Percentiles rank a stretch among this genome's conserved stretches.
Evolutionary conservation across 2,329 filamentous ascomycete species (phyloP).

Genomic region (Sporothrix schenckii): DNA sequence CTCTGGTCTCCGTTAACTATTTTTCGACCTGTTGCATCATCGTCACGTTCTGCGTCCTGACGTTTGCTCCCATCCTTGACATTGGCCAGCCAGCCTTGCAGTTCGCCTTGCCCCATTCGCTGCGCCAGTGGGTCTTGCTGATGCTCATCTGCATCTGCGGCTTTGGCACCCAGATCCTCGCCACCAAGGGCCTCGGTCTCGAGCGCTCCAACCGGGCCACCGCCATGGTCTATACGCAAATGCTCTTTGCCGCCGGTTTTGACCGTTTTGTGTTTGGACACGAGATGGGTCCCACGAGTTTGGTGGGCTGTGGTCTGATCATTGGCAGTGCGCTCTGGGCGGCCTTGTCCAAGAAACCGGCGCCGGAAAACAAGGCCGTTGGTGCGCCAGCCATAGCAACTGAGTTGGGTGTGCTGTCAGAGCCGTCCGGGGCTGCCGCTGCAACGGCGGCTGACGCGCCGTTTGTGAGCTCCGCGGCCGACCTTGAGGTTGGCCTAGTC

Average conservation of each 20-base stretch:
- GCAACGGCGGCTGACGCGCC: conserved; percentile 32
- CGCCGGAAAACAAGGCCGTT: conserved; percentile 35
- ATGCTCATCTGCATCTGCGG: conserved; percentile 71
- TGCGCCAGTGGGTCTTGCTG: conserved; percentile 67
- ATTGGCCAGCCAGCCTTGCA: conserved; percentile 52
- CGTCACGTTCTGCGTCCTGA: conserved; percentile 65
- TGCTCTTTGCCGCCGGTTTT: conserved; percentile 58
- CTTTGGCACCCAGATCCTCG: conserved; percentile 83
- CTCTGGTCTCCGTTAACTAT: conserved; percentile 84
- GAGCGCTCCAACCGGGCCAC: conserved; percentile 64
- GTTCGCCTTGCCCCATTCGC: conserved; percentile 48
- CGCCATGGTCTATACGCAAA: conserved; percentile 61
- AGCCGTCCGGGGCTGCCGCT: conserved; percentile 32
- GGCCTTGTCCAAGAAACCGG: conserved; percentile 49
- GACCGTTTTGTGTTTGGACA: conserved; percentile 58
- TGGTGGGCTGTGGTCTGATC: conserved; percentile 56
- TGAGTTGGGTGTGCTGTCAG: conserved; percentile 33
- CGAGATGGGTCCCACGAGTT: conserved; percentile 53
- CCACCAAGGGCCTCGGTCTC: conserved; percentile 73
- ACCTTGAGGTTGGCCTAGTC: conserved; percentile 43
- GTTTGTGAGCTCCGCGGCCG: conserved; percentile 33
- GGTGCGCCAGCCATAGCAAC: neutral
- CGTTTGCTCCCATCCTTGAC: conserved; percentile 51
- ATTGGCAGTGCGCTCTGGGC: conserved; percentile 58
- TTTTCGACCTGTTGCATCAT: conserved; percentile 72